Evolutionary conservation across 176 grass and related monocot species (phyloP).

Genomic region (Phyllostachys edulis): DNA sequence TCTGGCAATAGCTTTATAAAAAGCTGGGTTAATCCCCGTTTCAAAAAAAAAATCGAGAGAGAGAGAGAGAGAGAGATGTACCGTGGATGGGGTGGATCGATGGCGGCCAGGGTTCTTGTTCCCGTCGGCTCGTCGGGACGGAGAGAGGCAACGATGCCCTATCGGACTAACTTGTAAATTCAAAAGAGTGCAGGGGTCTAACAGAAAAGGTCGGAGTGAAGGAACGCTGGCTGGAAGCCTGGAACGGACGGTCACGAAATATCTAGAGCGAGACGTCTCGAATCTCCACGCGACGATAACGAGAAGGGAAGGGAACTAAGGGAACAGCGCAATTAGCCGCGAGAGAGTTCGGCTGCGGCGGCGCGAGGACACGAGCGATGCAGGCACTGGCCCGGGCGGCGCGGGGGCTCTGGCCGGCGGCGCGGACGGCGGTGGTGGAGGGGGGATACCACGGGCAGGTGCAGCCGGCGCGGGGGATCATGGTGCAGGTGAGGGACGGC

Average conservation of each 20-base stretch:
- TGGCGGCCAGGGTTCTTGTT: background rate
- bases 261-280: background rate
- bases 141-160: background rate
- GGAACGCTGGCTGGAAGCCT: too few relatives aligned
- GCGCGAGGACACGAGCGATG: slow-evolving; percentile 32
- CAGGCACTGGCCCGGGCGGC: slow-evolving; percentile 25
- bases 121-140: background rate
- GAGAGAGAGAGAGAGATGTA: background rate
- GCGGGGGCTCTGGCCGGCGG: slow-evolving; percentile 8
- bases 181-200: background rate
- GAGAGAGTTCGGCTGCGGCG: slow-evolving; percentile 19
- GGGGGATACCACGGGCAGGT: background rate
- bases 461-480: slow-evolving; percentile 59
- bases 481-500: slow-evolving; percentile 74
- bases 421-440: background rate
- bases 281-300: background rate
- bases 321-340: background rate
- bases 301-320: background rate
- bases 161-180: background rate
- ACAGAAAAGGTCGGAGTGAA: background rate
- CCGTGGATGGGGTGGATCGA: background rate
- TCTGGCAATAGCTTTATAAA: too few relatives aligned
- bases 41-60: too few relatives aligned
- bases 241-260: background rate
- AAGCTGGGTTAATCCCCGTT: too few relatives aligned